phyloP scores from a whole-genome alignment of 1,139 yeast species.

The Lipomyces yarrowii region DNA sequence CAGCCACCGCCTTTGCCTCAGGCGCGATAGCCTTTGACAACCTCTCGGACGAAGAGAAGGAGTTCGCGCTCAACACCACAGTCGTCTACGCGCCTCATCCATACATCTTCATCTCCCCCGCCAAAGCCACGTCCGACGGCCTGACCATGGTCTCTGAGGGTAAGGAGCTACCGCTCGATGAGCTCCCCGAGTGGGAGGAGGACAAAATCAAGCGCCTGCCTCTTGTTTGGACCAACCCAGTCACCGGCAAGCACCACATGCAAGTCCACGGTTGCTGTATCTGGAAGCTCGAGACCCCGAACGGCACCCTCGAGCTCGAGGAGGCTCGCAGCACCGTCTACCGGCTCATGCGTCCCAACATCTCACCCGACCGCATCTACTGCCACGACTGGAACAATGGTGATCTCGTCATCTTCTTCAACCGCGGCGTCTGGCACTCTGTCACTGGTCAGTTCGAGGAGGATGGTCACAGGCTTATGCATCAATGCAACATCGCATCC shows the following conservation, averaged over 20 bases:
- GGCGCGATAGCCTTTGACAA: slow-evolving; percentile 74
- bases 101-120: slow-evolving; percentile 77
- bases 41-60: slow-evolving; percentile 67
- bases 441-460: slow-evolving; percentile 84
- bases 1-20: slow-evolving; percentile 84
- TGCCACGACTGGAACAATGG: slow-evolving; percentile 84
- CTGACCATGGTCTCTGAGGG: slow-evolving; percentile 82
- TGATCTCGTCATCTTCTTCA: slow-evolving; percentile 80
- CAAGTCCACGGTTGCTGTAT: slow-evolving; percentile 89
- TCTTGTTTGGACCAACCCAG: slow-evolving; percentile 91
- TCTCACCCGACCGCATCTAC: slow-evolving; percentile 68
- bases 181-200: slow-evolving; percentile 81
- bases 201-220: slow-evolving; percentile 75
- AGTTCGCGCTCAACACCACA: slow-evolving; percentile 70
- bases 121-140: slow-evolving; percentile 82
- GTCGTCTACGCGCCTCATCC: slow-evolving; percentile 93
- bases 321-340: slow-evolving; percentile 74
- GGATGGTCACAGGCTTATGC: slow-evolving; percentile 83
- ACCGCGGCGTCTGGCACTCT: slow-evolving; percentile 87
- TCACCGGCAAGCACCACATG: slow-evolving; percentile 75
- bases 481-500: slow-evolving; percentile 88
- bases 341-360: slow-evolving; percentile 81
- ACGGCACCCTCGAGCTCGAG: slow-evolving; percentile 62
- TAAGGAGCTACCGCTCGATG: slow-evolving; percentile 63
- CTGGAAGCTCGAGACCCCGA: slow-evolving; percentile 63